Evolutionary conservation across 2,329 filamentous ascomycete genomes (phyloP).

Genomic region (Esteya vermicola): DNA sequence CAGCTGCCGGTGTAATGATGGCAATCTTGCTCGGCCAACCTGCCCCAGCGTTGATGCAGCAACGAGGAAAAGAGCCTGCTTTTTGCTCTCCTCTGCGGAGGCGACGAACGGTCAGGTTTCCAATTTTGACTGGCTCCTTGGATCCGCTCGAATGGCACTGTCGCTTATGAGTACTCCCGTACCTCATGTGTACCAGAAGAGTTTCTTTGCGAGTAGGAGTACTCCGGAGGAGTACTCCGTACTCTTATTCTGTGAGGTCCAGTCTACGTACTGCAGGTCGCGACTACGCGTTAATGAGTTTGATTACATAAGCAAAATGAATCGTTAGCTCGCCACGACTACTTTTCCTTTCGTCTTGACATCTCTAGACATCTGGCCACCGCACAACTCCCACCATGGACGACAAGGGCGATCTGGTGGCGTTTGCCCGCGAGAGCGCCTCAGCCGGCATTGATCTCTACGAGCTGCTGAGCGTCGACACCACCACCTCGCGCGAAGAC

Average conservation of each 20-base stretch:
- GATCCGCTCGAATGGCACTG: neutral
- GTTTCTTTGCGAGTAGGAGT: no score
- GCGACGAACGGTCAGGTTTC: no score
- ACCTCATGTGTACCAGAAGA: no score
- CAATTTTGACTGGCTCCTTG: neutral
- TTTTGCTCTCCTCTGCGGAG: neutral
- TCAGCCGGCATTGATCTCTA: conserved; percentile 60
- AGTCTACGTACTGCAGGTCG: neutral
- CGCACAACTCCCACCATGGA: conserved; percentile 5
- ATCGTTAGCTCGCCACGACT: neutral
- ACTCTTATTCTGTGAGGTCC: no score
- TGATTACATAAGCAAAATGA: conserved; percentile 5
- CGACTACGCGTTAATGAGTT: neutral
- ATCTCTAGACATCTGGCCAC: neutral
- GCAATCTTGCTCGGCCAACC: neutral
- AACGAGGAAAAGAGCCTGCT: neutral
- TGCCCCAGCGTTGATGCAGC: conserved; percentile 4
- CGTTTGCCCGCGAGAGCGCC: conserved; percentile 44
- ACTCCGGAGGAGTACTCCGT: no score
- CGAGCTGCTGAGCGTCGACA: conserved; percentile 53
- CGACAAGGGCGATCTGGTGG: conserved; percentile 31
- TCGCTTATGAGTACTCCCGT: neutral
- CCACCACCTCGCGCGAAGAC: conserved; percentile 52
- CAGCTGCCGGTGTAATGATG: neutral
- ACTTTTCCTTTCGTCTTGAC: neutral